Base-by-base conservation (phyloP, 306 rosid genomes). In the Amphicarpaea edgeworthii region DNA sequence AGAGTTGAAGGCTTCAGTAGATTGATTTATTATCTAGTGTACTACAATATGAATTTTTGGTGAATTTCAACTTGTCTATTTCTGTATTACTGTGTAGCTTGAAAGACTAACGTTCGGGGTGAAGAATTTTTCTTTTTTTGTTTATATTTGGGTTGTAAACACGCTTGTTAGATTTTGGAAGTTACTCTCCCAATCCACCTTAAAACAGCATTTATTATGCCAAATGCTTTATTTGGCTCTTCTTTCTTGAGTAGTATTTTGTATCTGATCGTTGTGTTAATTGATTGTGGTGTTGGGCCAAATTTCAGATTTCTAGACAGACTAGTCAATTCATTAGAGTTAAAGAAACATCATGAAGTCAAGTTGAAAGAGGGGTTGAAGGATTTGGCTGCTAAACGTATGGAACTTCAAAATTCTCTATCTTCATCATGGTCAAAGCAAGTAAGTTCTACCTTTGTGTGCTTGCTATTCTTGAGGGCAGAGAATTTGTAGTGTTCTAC, bases 341-440 rank as follows among this genome's bases (percentile, higher is more conserved):
- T 88, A 81, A 94, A 94, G 89, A 92, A 90, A 82, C 95, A 84
- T 81, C 97, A 88, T 70, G 96, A 94, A 84, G 87, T 87, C 75
- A 94, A 87, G 88, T 77, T 90, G 90, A 92, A 87, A 78, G 98
- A 92, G 15, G 88, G 98, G 58, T 83, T 94, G 85, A 89, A 87
- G 87, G 95, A 87, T 80, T 83, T 92, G 85, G 88, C 90, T 79
- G 70, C 84, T 49, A 94, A 87, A 80, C 93, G 92, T 70, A 91
- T 92, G 97, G 97, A 90, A 79, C 87, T 94, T 72, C 97, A 94
- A 20, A 94, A 94, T 68, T 88, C 96, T n/a, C 82, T 94, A 73
- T 89, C 98, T 72, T 92, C 96, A 8, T 87, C 77, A 50, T 87
- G 95, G 96, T 94, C 97, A n/a, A 92, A 94, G 81, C 97, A 94